phyloP scores from a whole-genome alignment of 768 basidiomycete species.

The Lepiota subincarnata region DNA sequence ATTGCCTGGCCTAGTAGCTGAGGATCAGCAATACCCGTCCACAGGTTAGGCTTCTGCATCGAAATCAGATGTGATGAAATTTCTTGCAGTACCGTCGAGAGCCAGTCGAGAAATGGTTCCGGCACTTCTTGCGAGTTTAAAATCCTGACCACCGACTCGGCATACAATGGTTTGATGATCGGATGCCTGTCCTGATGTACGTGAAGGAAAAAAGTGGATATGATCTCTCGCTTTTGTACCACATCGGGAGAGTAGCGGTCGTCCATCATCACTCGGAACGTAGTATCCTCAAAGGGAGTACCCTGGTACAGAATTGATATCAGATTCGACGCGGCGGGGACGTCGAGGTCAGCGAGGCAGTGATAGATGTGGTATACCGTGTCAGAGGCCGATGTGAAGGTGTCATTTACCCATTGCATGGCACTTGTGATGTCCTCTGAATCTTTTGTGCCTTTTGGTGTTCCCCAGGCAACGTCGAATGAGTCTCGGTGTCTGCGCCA shows the following conservation, averaged over 20 bases:
- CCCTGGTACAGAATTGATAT: conserved; percentile 17
- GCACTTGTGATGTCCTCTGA: conserved; percentile 22
- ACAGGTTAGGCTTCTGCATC: conserved; percentile 5
- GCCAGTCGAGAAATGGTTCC: conserved; percentile 27
- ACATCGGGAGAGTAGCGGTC: conserved; percentile 24
- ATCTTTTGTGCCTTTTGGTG: conserved; percentile 17
- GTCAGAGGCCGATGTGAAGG: conserved; percentile 25
- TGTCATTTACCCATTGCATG: conserved; percentile 26
- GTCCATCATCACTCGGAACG: conserved; percentile 27
- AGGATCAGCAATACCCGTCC: conserved; percentile 11
- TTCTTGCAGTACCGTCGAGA: conserved; percentile 25
- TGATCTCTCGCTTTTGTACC: conserved; percentile 26
- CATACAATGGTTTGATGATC: conserved; percentile 20
- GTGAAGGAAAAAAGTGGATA: conserved; percentile 26
- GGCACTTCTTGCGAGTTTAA: conserved; percentile 29
- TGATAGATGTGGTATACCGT: conserved; percentile 25
- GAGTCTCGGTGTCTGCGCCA: conserved; percentile 27
- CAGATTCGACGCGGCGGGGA: conserved; percentile 19
- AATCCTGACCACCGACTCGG: conserved; percentile 26
- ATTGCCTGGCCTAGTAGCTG: conserved; percentile 25
- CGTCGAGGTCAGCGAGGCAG: conserved; percentile 21
- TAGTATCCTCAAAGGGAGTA: conserved; percentile 17
- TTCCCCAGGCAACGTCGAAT: conserved; percentile 20
- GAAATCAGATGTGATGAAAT: conserved; percentile 14
- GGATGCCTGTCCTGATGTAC: conserved; percentile 23